Conservation (phyloP, 2,329 filamentous ascomycete species). For the Ascochyta viciae-villosae region DNA sequence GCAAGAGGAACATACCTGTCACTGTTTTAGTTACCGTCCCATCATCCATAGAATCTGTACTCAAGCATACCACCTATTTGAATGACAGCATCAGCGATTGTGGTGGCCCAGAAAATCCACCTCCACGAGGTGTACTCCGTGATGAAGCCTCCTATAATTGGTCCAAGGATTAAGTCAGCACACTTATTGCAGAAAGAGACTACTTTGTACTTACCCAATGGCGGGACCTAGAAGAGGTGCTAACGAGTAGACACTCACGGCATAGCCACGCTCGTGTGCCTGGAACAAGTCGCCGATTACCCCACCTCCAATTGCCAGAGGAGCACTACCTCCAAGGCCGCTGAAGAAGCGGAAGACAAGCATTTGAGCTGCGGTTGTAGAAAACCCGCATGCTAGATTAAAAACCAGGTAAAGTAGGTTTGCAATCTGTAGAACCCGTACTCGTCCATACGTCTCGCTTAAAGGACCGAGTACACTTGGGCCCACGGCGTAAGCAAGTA, state of each 20-base stretch:
- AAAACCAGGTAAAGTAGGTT: slow-evolving; percentile 40
- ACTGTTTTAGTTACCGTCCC: no score
- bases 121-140: slow-evolving; percentile 70
- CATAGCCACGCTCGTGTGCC: slow-evolving; percentile 66
- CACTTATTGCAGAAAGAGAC: no score
- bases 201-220: no score
- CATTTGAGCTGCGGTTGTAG: slow-evolving; percentile 32
- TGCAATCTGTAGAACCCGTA: slow-evolving; percentile 34
- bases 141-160: slow-evolving; percentile 69
- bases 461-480: slow-evolving; percentile 38
- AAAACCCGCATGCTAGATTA: slow-evolving; percentile 53
- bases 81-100: slow-evolving; percentile 65
- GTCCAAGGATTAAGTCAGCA: slow-evolving; percentile 60
- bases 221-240: slow-evolving; percentile 59
- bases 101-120: slow-evolving; percentile 73
- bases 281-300: slow-evolving; percentile 59
- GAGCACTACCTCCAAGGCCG: slow-evolving; percentile 38
- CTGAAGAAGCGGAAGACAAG: slow-evolving; percentile 38
- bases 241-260: slow-evolving; percentile 66
- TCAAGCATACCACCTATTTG: slow-evolving; percentile 64
- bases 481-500: slow-evolving; percentile 41
- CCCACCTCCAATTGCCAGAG: slow-evolving; percentile 33
- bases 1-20: slow-evolving; percentile 50
- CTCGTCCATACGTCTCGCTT: slow-evolving; percentile 36
- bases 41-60: no score